These are phyloP conservation scores for Cavenderia fasciculata DNA, from an alignment of 78 protist species.

Conservation along the genomic window DNA sequence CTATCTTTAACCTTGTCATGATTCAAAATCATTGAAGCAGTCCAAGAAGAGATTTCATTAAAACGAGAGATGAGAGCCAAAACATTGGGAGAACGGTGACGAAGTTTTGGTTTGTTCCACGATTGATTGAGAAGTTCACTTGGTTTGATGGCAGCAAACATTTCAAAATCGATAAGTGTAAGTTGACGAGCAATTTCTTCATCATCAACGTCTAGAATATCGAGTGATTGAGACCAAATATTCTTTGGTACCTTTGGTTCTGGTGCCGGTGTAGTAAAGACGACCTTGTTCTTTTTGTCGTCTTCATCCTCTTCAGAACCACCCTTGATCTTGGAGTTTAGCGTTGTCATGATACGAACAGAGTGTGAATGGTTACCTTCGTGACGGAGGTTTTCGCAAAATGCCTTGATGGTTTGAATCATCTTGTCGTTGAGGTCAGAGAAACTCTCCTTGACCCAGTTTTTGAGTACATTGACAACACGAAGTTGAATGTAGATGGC, in stretches of 20 bases:
- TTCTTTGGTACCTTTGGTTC: constrained; percentile 85
- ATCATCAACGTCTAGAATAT: constrained; percentile 80
- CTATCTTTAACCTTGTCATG: constrained; percentile 65
- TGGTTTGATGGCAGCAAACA: constrained; percentile 67
- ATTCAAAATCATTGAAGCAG: constrained; percentile 60
- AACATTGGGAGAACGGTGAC: constrained; percentile 83
- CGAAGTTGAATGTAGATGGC: constrained; percentile 65
- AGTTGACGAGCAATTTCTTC: constrained; percentile 89
- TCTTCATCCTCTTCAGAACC: constrained; percentile 27
- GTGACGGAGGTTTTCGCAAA: constrained; percentile 18
- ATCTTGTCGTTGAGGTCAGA: constrained; percentile 70
- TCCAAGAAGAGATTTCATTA: constrained; percentile 83
- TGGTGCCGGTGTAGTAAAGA: constrained; percentile 66
- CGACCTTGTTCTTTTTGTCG: constrained; percentile 1
- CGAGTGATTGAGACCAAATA: constrained; percentile 73
- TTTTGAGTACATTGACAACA: constrained; percentile 58
- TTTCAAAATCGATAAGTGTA: constrained; percentile 87
- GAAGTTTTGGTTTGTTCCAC: constrained; percentile 85
- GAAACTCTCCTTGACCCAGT: constrained; percentile 63
- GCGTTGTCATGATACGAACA: not conserved
- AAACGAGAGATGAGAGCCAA: constrained; percentile 54
- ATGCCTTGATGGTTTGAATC: constrained; percentile 50
- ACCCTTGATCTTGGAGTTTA: constrained; percentile 61
- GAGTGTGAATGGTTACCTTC: constrained; percentile 9
- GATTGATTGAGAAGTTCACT: constrained; percentile 82